phyloP scores from a whole-genome alignment of 768 basidiomycete species.

The Suillus occidentalis region DNA sequence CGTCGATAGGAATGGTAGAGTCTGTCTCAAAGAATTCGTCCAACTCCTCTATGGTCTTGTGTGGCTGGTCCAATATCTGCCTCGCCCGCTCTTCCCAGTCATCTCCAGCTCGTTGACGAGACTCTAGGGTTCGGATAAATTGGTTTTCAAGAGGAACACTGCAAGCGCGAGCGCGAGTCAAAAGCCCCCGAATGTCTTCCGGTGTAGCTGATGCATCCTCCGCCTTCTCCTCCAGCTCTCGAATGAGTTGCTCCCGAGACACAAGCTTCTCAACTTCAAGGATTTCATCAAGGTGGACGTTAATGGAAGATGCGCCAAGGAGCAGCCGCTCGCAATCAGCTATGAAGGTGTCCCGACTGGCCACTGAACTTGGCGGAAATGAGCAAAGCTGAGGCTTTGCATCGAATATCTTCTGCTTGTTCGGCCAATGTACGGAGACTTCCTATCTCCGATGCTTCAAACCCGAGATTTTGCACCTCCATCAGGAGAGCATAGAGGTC shows the following conservation, averaged over 20 bases:
- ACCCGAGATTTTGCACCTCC: conserved; percentile 78
- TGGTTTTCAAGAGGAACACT: conserved; percentile 65
- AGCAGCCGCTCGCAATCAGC: conserved; percentile 72
- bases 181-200: conserved; percentile 72
- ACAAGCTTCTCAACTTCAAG: conserved; percentile 78
- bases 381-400: conserved; percentile 55
- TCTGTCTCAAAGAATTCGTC: conserved; percentile 71
- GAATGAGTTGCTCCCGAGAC: conserved; percentile 72
- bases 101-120: conserved; percentile 64
- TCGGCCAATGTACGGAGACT: conserved; percentile 52
- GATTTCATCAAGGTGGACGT: conserved; percentile 82
- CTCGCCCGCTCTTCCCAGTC: conserved; percentile 78
- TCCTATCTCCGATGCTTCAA: conserved; percentile 77
- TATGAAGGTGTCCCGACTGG: conserved; percentile 57
- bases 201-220: conserved; percentile 68
- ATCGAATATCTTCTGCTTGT: conserved; percentile 64
- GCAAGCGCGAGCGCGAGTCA: conserved; percentile 69
- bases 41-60: conserved; percentile 76
- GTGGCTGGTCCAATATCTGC: conserved; percentile 61
- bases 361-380: conserved; percentile 38
- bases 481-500: conserved; percentile 68
- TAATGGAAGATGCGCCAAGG: conserved; percentile 69
- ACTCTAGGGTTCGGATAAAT: conserved; percentile 61
- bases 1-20: conserved; percentile 67
- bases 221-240: conserved; percentile 71